Base-by-base conservation (phyloP, 2,329 filamentous ascomycete genomes). In the Pleurostoma richardsiae region DNA sequence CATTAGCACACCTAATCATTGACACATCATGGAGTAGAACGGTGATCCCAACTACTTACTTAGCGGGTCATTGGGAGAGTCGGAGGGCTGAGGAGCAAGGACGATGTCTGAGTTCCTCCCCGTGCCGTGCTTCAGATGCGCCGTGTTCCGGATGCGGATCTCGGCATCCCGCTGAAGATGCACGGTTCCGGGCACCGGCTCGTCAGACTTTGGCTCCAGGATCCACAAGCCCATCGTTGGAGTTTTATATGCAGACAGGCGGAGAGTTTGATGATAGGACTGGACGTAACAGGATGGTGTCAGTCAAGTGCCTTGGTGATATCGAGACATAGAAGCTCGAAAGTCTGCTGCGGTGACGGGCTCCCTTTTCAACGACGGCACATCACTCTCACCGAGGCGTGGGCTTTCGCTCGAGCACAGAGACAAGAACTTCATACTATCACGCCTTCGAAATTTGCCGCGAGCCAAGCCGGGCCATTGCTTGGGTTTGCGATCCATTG, bases 11-110 rank as follows among this genome's bases (percentile, higher is more conserved):
- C n/a, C n/a, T 8, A 8, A 8, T 36, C 33, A n/a, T 36, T n/a
- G n/a, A 36, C 8, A 8, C n/a, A 36, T 36, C 8, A 36, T 8
- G n/a, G n/a, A 36, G n/a, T n/a, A 8, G 33, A 8, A 36, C 19
- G 19, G 19, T 19, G 19, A 19, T 19, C 19, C 19, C 19, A 19
- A 19, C 19, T 19, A 36, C 33, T 36, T n/a, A 36, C 33, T 36
- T 49, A 79, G 62, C 26, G 75, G 75, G 54, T 79, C 75, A 51
- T 78, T 72, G 29, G 73, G 72, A 7, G 71, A 74, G 44, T 67
- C 60, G 10, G 73, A 75, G n/a, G 78, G 78, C 45, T 74, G 70
- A 3, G 77, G 77, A 3, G 72, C 70, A 29, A 81, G 68, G 26
- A 77, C 68, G 40, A 80, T 68, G 48, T 80, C 71, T n/a, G 33